Base-by-base conservation (phyloP, 768 basidiomycete genomes). In the Psilocybe cubensis region DNA sequence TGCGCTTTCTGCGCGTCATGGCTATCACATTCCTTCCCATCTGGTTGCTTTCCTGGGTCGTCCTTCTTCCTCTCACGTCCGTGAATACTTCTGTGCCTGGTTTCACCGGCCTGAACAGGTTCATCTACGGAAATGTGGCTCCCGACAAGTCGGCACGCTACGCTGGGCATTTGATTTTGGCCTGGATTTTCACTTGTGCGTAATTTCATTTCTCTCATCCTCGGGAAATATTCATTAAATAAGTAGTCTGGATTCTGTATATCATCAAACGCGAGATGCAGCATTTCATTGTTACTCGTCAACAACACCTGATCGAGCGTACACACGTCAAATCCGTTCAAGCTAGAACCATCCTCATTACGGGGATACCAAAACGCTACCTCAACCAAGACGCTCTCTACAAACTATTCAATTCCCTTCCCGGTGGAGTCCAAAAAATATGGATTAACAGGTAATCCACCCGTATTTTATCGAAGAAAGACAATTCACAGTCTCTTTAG, bases 1-100 rank as follows among this genome's bases (percentile, higher is more conserved):
- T 97, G 43, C 89, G 94, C 52, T 98, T 92, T 71, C 78, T 92
- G 25, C 85, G 88, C 47, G 87, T 98, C 80, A 90, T 97, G 84
- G 70, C 86, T 48, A 83, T 87, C 62, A 75, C 95, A 23, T 81
- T 98, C 69, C 64, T 96, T 5, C 96, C 97, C 21, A 92, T 97
- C 66, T 99, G 94, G 96, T 60, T 94, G 47, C 25, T 98, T 27
- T 91, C 93, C 2, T 98, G 96, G 96, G 68, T 75, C 48, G 78
- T 97, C 56, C 83, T 98, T 28, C 74, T 98, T 0, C 96, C 96
- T 20, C 72, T 91, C 63, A 84, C 87, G 4, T 73, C 82, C 23
- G 83, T 84, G 49, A 75, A 79, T 52, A 88, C 86, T 0, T 59
- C 65, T 1, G 76, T 77, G 2, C 56, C 66, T 0, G 76, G 75